Base-by-base conservation (phyloP, 2,329 filamentous ascomycete genomes). In the Knufia petricola region DNA sequence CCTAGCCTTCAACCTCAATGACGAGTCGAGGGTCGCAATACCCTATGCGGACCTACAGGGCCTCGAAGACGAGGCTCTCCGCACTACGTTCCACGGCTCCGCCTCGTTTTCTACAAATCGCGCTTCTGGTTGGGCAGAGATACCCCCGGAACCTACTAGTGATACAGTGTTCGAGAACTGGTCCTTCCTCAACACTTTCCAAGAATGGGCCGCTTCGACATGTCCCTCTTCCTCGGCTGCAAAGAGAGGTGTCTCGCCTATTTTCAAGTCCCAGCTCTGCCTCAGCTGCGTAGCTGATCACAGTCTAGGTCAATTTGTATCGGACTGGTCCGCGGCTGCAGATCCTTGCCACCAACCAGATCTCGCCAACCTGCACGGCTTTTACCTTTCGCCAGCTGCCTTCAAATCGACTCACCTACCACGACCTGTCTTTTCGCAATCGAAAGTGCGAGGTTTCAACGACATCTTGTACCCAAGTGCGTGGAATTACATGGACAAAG, bases 261-360 rank as follows among this genome's bases (percentile, higher is more conserved):
- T 79, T 76, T 85, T 54, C 73, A 41, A 76, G 20, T 73, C 74
- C 48, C 71, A 75, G 30, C 73, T 87, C 44, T 90, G 86, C 62
- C 68, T 75, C 0, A 67, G 69, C 2, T 90, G 85, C 61, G 69
- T 73, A 1, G 66, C 69, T 4, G 75, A 76, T 0, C 84, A 89
- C 59, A 84, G 84, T 0, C 67, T 77, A 15, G 81, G 78, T 2
- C 79, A 80, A 19, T 84, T 86, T 58, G 66, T 87, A 4, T 68
- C 71, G 3, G 73, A 85, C 56, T 89, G 84, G 80, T 70, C 73
- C 1, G 61, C 73, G 7, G 78, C 82, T 3, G 74, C 80, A 4
- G 76, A 86, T 40, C 73, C 83, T 23, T 94, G 87, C 61, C 77
- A 84, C 51, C 86, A 92, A 59, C 83, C 87, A 1, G 87, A 92